Percentiles rank a stretch among this genome's conserved stretches.
phyloP scores from a whole-genome alignment of 2,329 filamentous ascomycete species.

The Trichoderma koningii region DNA sequence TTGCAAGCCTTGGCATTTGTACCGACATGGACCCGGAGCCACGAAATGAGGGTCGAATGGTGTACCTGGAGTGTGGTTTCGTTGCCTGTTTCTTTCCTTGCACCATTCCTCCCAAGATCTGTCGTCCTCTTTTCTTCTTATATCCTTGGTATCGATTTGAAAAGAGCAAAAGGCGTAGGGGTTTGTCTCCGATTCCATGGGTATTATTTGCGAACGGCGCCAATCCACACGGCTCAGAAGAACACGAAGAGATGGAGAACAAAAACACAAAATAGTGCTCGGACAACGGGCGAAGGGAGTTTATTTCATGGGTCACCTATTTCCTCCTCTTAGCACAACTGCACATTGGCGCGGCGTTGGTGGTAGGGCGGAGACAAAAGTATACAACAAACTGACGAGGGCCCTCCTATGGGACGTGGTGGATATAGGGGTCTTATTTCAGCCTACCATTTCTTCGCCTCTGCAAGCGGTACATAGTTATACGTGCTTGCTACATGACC shows the following conservation, averaged over 20 bases:
- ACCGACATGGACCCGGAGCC: slow-evolving; percentile 9
- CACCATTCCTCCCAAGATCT: background rate
- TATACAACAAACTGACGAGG: slow-evolving; percentile 7
- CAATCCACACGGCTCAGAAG: background rate
- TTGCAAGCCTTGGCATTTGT: slow-evolving; percentile 21
- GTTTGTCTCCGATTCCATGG: slow-evolving; percentile 8
- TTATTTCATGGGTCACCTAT: slow-evolving; percentile 2
- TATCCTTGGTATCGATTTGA: background rate
- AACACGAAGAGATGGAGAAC: too few relatives aligned
- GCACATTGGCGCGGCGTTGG: slow-evolving; percentile 26
- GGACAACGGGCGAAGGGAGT: slow-evolving; percentile 9
- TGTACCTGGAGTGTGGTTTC: slow-evolving; percentile 11
- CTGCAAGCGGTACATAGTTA: slow-evolving; percentile 8
- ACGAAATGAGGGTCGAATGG: slow-evolving; percentile 14
- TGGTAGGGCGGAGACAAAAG: slow-evolving; percentile 22
- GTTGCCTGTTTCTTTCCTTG: background rate
- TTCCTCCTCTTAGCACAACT: slow-evolving; percentile 20
- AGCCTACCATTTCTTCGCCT: background rate
- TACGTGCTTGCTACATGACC: background rate
- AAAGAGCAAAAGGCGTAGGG: slow-evolving; percentile 1
- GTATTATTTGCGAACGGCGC: background rate
- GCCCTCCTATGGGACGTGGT: background rate
- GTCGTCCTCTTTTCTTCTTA: background rate
- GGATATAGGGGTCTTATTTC: background rate
- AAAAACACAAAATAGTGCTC: background rate